These are phyloP conservation scores for Malus hybrid DNA, from an alignment of 331 rosid species.

Conservation along the genomic window DNA sequence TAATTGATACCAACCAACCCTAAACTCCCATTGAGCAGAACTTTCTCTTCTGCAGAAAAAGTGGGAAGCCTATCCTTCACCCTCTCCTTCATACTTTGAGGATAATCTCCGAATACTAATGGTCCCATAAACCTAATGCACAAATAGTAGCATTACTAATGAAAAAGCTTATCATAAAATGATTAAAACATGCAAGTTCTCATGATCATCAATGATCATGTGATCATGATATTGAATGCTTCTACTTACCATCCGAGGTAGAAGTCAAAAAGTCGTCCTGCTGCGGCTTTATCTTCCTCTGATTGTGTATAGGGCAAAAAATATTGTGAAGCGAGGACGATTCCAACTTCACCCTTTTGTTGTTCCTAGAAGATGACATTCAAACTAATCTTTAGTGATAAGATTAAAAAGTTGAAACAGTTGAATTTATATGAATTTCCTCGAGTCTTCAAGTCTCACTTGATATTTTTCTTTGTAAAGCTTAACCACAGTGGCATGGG, in stretches of 20 bases:
- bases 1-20: constrained; percentile 29
- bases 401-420: too few relatives aligned
- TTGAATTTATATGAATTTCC: too few relatives aligned
- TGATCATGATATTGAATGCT: too few relatives aligned
- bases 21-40: constrained; percentile 6
- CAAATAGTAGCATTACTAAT: too few relatives aligned
- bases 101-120: constrained; percentile 14
- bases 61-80: constrained; percentile 18
- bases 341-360: constrained; percentile 23
- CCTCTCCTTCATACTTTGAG: background rate
- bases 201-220: background rate
- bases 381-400: too few relatives aligned
- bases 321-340: constrained; percentile 5
- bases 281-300: constrained; percentile 19
- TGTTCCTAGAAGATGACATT: background rate
- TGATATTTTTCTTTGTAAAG: constrained; percentile 9
- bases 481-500: constrained; percentile 12
- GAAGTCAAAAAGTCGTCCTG: constrained; percentile 20
- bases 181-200: too few relatives aligned
- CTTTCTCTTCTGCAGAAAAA: constrained; percentile 15
- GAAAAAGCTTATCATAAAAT: too few relatives aligned
- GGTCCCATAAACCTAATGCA: constrained; percentile 20
- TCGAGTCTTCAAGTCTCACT: background rate
- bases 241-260: constrained; percentile 18
- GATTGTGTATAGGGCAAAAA: constrained; percentile 18